Conservation (phyloP, 495 filamentous ascomycete species). For the Penicillium lagena region DNA sequence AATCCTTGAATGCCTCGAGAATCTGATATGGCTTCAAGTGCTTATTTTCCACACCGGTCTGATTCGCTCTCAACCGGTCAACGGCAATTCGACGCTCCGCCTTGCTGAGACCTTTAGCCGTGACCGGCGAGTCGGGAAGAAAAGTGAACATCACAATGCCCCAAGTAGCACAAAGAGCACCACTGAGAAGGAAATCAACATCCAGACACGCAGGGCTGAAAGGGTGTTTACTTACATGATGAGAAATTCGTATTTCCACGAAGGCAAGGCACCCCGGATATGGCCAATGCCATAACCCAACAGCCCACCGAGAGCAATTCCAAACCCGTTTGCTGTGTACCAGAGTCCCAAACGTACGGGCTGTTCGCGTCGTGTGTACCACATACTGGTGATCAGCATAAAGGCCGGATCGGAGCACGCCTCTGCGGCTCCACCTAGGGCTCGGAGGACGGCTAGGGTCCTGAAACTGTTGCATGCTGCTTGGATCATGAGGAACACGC, state of each 20-base stretch:
- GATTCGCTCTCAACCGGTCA: slow-evolving; percentile 52
- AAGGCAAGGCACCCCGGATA: slow-evolving; percentile 44
- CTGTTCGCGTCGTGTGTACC: slow-evolving; percentile 51
- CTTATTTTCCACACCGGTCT: slow-evolving; percentile 62
- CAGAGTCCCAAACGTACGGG: slow-evolving; percentile 53
- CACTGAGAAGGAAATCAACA: slow-evolving; percentile 10
- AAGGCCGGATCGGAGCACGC: slow-evolving; percentile 39
- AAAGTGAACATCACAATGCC: slow-evolving; percentile 52
- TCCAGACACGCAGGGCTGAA: background rate
- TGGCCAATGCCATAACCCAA: slow-evolving; percentile 55
- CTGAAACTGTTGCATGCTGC: slow-evolving; percentile 48
- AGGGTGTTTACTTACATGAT: slow-evolving; percentile 26
- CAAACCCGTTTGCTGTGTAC: slow-evolving; percentile 55
- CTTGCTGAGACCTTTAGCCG: slow-evolving; percentile 50
- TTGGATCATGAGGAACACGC: slow-evolving; percentile 50
- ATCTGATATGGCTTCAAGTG: slow-evolving; percentile 54
- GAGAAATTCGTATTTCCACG: slow-evolving; percentile 53
- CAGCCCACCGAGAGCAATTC: slow-evolving; percentile 52
- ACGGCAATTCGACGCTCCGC: slow-evolving; percentile 53
- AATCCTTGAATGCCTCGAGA: slow-evolving; percentile 49
- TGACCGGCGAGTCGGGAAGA: slow-evolving; percentile 59
- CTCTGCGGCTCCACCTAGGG: slow-evolving; percentile 47
- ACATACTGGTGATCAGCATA: slow-evolving; percentile 37
- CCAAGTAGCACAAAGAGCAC: slow-evolving; percentile 49
- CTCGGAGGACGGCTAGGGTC: slow-evolving; percentile 46